A percentile compares a stretch with the other conserved stretches of the same genome.
Conservation (phyloP, 352 stramenopile species). For the Pythium periplocum region DNA sequence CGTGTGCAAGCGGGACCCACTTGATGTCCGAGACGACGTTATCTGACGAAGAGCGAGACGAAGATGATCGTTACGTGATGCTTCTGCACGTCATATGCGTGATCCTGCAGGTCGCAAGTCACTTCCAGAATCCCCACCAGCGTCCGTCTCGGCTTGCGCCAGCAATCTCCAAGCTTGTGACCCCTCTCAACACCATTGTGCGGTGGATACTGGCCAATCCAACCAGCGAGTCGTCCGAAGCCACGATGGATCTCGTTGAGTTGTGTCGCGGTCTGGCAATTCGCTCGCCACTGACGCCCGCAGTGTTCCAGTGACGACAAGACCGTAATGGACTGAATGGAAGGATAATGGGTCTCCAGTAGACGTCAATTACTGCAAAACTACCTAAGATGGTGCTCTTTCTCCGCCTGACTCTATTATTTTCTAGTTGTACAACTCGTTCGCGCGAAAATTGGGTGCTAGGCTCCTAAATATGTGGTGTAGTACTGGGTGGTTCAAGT, state of each 20-base stretch:
- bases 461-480: conserved; percentile 15
- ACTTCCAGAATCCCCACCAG: conserved; percentile 44
- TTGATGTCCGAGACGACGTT: conserved; percentile 44
- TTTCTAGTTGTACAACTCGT: too few relatives aligned
- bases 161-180: conserved; percentile 38
- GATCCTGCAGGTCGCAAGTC: conserved; percentile 61
- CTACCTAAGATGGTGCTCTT: too few relatives aligned
- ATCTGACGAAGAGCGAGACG: conserved; percentile 40
- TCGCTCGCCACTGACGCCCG: conserved; percentile 31
- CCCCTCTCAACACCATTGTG: conserved; percentile 48
- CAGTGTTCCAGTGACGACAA: too few relatives aligned
- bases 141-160: conserved; percentile 27
- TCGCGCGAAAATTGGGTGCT: not conserved
- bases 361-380: too few relatives aligned
- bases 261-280: conserved; percentile 60
- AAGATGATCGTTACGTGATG: conserved; percentile 79
- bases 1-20: conserved; percentile 51
- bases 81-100: conserved; percentile 67
- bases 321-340: too few relatives aligned
- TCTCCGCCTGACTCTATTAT: too few relatives aligned
- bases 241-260: conserved; percentile 62
- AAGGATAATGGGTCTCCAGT: too few relatives aligned
- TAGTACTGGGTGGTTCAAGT: too few relatives aligned
- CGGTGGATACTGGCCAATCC: conserved; percentile 55
- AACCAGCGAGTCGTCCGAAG: conserved; percentile 43